These are phyloP conservation scores for Bipolaris victoriae DNA, from an alignment of 2,329 filamentous ascomycete genomes.

Conservation along the genomic window DNA sequence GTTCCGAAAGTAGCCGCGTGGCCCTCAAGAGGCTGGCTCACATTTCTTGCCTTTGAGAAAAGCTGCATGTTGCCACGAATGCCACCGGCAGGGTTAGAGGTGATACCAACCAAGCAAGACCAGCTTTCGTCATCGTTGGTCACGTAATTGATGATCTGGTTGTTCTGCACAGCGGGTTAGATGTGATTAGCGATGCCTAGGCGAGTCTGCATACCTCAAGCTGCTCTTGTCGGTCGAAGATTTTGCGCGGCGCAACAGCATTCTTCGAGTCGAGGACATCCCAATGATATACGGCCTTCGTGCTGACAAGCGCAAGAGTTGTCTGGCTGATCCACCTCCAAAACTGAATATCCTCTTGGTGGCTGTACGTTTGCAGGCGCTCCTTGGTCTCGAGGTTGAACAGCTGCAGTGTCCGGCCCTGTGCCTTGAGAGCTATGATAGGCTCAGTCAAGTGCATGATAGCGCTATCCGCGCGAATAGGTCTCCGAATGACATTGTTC, in stretches of 20 bases:
- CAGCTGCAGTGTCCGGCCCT: constrained; percentile 93
- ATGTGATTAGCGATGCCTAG: constrained; percentile 15
- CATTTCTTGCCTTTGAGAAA: constrained; percentile 92
- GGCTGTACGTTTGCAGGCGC: constrained; percentile 95
- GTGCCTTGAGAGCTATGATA: constrained; percentile 95
- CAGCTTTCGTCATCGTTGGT: constrained; percentile 95
- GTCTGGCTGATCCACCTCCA: constrained; percentile 99
- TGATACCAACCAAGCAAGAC: constrained; percentile 98
- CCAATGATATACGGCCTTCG: constrained; percentile 94
- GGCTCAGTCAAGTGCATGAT: constrained; percentile 99
- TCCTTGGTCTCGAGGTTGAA: constrained; percentile 92
- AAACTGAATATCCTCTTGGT: constrained; percentile 97
- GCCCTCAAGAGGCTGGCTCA: constrained; percentile 97
- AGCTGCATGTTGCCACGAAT: constrained; percentile 97
- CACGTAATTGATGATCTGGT: constrained; percentile 99
- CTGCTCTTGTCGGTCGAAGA: constrained; percentile 94
- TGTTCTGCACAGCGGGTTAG: constrained; percentile 63
- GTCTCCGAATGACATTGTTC: constrained; percentile 91
- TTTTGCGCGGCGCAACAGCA: constrained; percentile 75
- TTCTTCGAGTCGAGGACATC: constrained; percentile 89
- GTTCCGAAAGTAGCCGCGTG: constrained; percentile 95
- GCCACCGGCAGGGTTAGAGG: constrained; percentile 87
- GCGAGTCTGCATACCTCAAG: constrained; percentile 68
- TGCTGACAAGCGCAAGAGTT: constrained; percentile 87
- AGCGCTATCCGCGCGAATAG: constrained; percentile 98